A percentile compares a stretch with the other conserved stretches of the same genome.
Evolutionary conservation across 768 basidiomycete species (phyloP).

Genomic region (Podaxis mareebaensis): DNA sequence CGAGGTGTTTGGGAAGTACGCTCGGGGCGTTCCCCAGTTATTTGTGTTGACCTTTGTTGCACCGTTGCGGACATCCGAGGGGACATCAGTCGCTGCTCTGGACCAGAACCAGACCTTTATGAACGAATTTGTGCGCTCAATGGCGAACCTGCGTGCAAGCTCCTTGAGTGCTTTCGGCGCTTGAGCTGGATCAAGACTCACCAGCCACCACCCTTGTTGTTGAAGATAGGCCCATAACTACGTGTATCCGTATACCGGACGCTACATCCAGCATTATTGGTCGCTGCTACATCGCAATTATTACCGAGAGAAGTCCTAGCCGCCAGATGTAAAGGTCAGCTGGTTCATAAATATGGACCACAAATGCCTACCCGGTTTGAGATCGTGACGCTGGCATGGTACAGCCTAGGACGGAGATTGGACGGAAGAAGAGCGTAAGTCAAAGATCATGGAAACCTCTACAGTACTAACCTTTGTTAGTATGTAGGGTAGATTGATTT

Average conservation of each 20-base stretch:
- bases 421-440: neutral
- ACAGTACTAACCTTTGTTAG: constrained; percentile 36
- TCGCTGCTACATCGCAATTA: constrained; percentile 51
- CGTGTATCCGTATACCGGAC: constrained; percentile 28
- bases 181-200: constrained; percentile 27
- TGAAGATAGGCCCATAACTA: constrained; percentile 62
- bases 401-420: constrained; percentile 37
- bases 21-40: constrained; percentile 60
- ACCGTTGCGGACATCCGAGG: constrained; percentile 46
- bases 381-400: constrained; percentile 48
- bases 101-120: constrained; percentile 79
- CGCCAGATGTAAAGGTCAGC: neutral
- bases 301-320: constrained; percentile 36
- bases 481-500: constrained; percentile 59
- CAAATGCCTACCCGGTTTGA: constrained; percentile 45
- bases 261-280: constrained; percentile 38
- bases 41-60: constrained; percentile 44
- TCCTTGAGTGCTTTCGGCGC: neutral
- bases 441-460: neutral
- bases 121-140: constrained; percentile 55
- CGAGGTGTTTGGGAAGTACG: constrained; percentile 58
- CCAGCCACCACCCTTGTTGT: constrained; percentile 63
- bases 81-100: constrained; percentile 41
- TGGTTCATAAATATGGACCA: neutral
- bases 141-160: constrained; percentile 48